phyloP scores from a whole-genome alignment of 371 early-diverging fungal species.

The Haplosporangium sp. region DNA sequence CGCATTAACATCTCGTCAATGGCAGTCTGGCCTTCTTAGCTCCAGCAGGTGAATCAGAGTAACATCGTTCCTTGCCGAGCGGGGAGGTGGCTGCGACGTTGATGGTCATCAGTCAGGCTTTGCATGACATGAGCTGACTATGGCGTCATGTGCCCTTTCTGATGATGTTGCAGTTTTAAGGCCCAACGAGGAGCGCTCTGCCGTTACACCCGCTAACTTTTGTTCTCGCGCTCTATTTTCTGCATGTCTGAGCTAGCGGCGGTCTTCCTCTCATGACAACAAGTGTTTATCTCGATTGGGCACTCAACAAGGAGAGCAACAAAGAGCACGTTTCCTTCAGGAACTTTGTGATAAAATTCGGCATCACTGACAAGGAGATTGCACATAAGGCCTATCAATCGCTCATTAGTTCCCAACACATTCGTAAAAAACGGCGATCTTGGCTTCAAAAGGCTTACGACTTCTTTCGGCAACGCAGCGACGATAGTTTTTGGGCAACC shows the following conservation, averaged over 20 bases:
- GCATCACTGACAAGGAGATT: conserved; percentile 12
- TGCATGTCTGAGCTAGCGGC: conserved; percentile 7
- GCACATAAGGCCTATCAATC: too few species aligned
- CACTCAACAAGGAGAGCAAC: conserved; percentile 9
- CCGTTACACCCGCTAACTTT: conserved; percentile 11
- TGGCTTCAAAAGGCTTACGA: conserved; percentile 1
- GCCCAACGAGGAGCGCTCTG: conserved; percentile 1
- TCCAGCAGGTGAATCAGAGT: conserved; percentile 29
- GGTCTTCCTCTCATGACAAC: conserved; percentile 5
- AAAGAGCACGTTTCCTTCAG: conserved; percentile 17
- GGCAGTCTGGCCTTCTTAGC: conserved; percentile 18
- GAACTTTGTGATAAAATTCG: conserved; percentile 20
- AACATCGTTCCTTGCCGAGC: conserved; percentile 22
- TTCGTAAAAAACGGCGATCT: conserved; percentile 6
- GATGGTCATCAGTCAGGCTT: conserved; percentile 25
- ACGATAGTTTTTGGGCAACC: background rate
- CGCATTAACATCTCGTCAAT: too few species aligned
- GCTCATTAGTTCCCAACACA: too few species aligned
- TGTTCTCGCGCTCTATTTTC: conserved; percentile 6
- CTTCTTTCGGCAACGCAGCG: conserved; percentile 2
- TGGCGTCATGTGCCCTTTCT: conserved; percentile 24
- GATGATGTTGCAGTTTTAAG: conserved; percentile 14
- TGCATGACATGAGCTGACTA: conserved; percentile 18
- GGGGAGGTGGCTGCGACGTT: conserved; percentile 25
- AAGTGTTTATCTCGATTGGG: conserved; percentile 9